Conservation (phyloP, 371 early-diverging fungal species). For the Fennellomyces sp. region DNA sequence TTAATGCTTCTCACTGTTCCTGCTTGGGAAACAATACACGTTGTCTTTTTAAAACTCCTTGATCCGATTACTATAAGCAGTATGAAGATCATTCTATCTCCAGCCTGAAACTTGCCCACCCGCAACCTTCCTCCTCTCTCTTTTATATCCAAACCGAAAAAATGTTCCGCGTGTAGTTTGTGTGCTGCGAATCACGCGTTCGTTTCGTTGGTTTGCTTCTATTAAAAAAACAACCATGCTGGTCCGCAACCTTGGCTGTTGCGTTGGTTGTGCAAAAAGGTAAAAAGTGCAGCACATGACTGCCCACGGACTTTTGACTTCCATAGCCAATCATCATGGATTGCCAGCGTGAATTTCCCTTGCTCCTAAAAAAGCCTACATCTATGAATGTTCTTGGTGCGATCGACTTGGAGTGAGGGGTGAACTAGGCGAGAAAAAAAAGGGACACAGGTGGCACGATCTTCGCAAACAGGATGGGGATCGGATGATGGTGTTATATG, state of each 20-base stretch:
- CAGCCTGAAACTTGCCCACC: no score
- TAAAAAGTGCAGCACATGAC: not conserved
- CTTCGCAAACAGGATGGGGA: no score
- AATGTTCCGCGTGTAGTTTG: no score
- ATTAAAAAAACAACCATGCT: not conserved
- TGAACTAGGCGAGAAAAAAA: not conserved
- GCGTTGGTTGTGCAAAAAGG: not conserved
- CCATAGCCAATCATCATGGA: no score
- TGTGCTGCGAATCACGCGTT: no score
- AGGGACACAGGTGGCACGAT: no score
- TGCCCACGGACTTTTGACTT: not conserved
- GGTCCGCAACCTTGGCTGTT: not conserved
- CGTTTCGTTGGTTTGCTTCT: no score
- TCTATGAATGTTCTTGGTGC: not conserved
- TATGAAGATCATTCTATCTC: conserved; percentile 4
- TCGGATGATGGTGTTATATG: no score
- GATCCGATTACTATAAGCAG: conserved; percentile 2
- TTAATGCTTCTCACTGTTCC: conserved; percentile 4
- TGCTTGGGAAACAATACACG: conserved; percentile 6
- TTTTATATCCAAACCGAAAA: not conserved
- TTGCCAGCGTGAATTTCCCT: conserved; percentile 3
- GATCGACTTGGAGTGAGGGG: no score
- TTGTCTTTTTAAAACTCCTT: conserved; percentile 11
- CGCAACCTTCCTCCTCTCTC: no score
- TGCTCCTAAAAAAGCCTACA: not conserved